Conservation (phyloP, 164 flowering plant genomes). For the Saururus chinensis region DNA sequence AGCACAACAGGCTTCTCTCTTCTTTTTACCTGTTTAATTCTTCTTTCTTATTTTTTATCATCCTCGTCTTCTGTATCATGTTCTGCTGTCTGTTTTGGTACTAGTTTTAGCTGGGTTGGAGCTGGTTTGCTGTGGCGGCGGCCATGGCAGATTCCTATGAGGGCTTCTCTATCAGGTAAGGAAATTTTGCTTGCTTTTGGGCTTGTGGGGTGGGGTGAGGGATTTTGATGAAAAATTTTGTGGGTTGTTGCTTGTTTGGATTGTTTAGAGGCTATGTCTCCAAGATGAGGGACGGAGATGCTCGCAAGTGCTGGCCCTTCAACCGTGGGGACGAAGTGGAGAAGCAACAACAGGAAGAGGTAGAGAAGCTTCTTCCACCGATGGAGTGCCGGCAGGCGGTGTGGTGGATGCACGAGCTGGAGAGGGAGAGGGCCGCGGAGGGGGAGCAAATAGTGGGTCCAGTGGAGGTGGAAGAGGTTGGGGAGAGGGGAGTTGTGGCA, state of each 20-base stretch:
- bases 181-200: neutral
- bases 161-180: constrained; percentile 55
- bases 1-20: too few relatives aligned
- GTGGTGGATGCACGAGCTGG: constrained; percentile 52
- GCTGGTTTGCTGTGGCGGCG: too few relatives aligned
- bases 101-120: neutral
- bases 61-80: too few relatives aligned
- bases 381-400: constrained; percentile 31
- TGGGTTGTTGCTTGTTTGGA: neutral
- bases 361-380: constrained; percentile 33
- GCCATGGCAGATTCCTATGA: constrained; percentile 26
- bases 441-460: neutral
- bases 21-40: neutral
- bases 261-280: constrained; percentile 37
- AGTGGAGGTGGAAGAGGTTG: neutral
- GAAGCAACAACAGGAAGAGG: constrained; percentile 4
- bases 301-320: constrained; percentile 55
- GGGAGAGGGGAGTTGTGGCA: neutral
- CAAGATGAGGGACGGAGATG: constrained; percentile 41
- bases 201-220: neutral
- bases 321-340: constrained; percentile 2
- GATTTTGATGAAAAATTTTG: neutral
- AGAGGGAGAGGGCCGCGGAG: constrained; percentile 4
- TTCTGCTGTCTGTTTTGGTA: neutral
- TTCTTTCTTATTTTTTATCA: neutral